Evolutionary conservation across 2,329 filamentous ascomycete genomes (phyloP).

Genomic region (Verticillium longisporum): DNA sequence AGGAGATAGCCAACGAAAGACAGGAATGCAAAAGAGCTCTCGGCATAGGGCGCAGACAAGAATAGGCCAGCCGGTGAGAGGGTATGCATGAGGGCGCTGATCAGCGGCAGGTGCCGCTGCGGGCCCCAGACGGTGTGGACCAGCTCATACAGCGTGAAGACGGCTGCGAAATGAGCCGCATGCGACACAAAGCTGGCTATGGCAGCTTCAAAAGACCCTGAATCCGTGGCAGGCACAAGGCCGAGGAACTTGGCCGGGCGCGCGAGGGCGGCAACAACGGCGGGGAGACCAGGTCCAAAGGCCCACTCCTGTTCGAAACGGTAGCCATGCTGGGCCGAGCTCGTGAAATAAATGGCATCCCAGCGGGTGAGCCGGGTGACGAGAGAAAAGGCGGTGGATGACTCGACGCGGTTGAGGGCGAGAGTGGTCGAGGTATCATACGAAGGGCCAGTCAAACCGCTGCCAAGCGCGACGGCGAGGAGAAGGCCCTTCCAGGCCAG

Average conservation of each 20-base stretch:
- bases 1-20: constrained; percentile 67
- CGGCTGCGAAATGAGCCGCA: constrained; percentile 68
- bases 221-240: constrained; percentile 6
- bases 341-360: constrained; percentile 75
- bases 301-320: constrained; percentile 82
- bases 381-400: constrained; percentile 26
- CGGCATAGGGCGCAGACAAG: constrained; percentile 77
- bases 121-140: constrained; percentile 30
- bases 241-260: constrained; percentile 19
- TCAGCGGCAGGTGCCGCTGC: constrained; percentile 48
- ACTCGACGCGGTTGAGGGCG: constrained; percentile 24
- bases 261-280: constrained; percentile 28
- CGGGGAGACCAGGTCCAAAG: constrained; percentile 52
- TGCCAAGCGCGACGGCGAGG: constrained; percentile 50
- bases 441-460: constrained; percentile 44
- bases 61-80: constrained; percentile 86
- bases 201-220: constrained; percentile 30
- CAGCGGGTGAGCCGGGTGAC: constrained; percentile 61
- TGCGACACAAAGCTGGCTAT: constrained; percentile 64
- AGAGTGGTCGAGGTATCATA: constrained; percentile 73
- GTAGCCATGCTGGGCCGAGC: constrained; percentile 56
- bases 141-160: constrained; percentile 64
- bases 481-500: constrained; percentile 61
- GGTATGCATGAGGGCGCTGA: constrained; percentile 69
- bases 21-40: constrained; percentile 71